Evolutionary conservation across 139 green algal genomes (phyloP), one percentile per base, ranked within the genome.

Genomic region (Helicosporidium sp.): DNA sequence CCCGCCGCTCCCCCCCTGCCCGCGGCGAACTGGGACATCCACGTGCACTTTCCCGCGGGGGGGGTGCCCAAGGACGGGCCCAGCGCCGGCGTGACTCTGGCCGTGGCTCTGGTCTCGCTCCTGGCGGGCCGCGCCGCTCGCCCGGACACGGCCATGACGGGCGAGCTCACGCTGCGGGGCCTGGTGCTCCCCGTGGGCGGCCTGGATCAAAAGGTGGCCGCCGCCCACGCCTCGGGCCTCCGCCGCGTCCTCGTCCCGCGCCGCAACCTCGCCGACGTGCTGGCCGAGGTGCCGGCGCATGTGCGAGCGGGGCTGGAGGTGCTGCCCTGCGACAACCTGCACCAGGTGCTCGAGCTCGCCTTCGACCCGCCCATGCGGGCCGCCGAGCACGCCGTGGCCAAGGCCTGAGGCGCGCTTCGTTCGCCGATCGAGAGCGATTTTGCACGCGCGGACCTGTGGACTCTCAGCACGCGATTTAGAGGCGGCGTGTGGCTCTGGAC

Each of bases 171-270:
- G 12, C 61, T 98, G 34, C 92, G 79, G 2, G 88, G 88, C 17
- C 74, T 76, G 29, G 72, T 98, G 37, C 69, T 98, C 48, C 80
- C 86, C 13, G 82, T 94, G 59, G 82, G 82, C 7, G 80, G 84
- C 2, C 71, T 96, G 8, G 93, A 93, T 58, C 86, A 94, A 62
- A 95, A 95, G 64, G 61, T 78, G 42, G 70, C 94, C 26, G 84
- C 81, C 7, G 87, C 85, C 2, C 27, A 52, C 46, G 70, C 50
- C 39, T 66, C 55, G 25, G 74, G 72, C 15, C 53, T 88, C 44
- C 37, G 23, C 5, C 49, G 66, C 41, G 48, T 88, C 6, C 55
- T 97, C 7, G 82, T 98, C 28, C 89, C 89, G 7, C 54, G 76
- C 19, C 82, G 56, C 44, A 98, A 96, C 61, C 43, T 66, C 46